These are phyloP conservation scores for Tieghemostelium lacteum DNA, from an alignment of 78 protist genomes.

Conservation along the genomic window DNA sequence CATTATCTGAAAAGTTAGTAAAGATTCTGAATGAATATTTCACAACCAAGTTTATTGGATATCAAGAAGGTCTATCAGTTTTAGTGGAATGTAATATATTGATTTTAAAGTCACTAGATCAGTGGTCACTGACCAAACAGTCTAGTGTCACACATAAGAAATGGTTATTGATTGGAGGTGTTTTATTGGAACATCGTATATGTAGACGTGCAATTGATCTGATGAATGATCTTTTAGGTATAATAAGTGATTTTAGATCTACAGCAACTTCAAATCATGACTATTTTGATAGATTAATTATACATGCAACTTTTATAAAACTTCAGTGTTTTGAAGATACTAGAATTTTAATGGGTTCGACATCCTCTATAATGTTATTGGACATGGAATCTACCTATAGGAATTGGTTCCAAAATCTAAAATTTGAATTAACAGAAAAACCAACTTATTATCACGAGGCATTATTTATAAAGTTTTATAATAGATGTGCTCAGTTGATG, in stretches of 20 bases:
- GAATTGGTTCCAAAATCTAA: constrained; percentile 12
- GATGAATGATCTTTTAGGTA: neutral
- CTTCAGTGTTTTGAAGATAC: constrained; percentile 35
- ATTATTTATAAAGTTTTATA: constrained; percentile 24
- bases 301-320: constrained; percentile 19
- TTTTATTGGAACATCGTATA: neutral
- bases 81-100: neutral
- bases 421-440: constrained; percentile 10
- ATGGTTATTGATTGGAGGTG: constrained; percentile 45
- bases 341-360: neutral
- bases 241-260: too few relatives aligned
- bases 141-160: constrained; percentile 19
- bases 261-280: neutral
- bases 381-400: neutral
- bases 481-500: neutral
- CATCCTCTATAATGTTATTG: neutral
- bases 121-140: neutral
- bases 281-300: constrained; percentile 12
- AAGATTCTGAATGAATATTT: neutral
- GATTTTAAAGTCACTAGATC: neutral
- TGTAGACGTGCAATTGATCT: neutral
- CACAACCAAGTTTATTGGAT: neutral
- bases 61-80: neutral
- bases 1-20: neutral
- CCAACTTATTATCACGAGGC: constrained; percentile 31